Percentiles rank a stretch among this genome's conserved stretches.
phyloP scores from a whole-genome alignment of 495 filamentous ascomycete species.

The Chlorociboria aeruginascens region DNA sequence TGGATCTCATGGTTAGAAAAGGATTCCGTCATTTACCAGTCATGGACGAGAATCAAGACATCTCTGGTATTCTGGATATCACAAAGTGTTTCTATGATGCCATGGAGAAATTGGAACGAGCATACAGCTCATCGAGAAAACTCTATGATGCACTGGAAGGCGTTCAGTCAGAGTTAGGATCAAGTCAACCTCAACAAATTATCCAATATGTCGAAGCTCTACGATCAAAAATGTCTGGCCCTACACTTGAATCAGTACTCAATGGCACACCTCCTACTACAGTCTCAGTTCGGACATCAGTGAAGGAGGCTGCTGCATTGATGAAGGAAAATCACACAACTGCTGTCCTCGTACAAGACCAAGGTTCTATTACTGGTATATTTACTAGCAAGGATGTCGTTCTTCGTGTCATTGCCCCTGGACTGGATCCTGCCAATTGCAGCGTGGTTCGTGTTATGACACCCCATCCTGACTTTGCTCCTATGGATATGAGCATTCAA shows the following conservation, averaged over 20 bases:
- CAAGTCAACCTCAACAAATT: constrained; percentile 94
- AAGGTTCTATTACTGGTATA: constrained; percentile 94
- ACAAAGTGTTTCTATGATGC: constrained; percentile 99
- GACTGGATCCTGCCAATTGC: constrained; percentile 86
- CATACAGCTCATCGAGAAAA: constrained; percentile 90
- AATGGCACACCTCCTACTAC: constrained; percentile 87
- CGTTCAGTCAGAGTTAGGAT: constrained; percentile 95
- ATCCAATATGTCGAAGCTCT: constrained; percentile 98
- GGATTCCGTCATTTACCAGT: constrained; percentile 96
- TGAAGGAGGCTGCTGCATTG: constrained; percentile 82
- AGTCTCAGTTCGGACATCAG: constrained; percentile 88
- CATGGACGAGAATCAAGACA: constrained; percentile 99
- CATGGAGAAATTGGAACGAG: constrained; percentile 97
- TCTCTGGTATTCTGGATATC: constrained; percentile 95
- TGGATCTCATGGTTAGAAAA: constrained; percentile 96
- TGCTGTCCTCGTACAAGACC: constrained; percentile 90
- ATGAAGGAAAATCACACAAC: constrained; percentile 99
- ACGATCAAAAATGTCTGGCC: constrained; percentile 92
- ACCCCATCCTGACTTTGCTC: constrained; percentile 95
- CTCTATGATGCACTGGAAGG: constrained; percentile 96
- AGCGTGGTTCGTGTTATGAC: constrained; percentile 99
- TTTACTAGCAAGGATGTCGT: constrained; percentile 99
- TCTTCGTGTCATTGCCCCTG: constrained; percentile 92
- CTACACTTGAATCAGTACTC: constrained; percentile 87
- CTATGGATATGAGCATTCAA: constrained; percentile 98